These are phyloP conservation scores for Maudiozyma turicensis DNA, from an alignment of 805 yeast genomes.

Conservation along the genomic window DNA sequence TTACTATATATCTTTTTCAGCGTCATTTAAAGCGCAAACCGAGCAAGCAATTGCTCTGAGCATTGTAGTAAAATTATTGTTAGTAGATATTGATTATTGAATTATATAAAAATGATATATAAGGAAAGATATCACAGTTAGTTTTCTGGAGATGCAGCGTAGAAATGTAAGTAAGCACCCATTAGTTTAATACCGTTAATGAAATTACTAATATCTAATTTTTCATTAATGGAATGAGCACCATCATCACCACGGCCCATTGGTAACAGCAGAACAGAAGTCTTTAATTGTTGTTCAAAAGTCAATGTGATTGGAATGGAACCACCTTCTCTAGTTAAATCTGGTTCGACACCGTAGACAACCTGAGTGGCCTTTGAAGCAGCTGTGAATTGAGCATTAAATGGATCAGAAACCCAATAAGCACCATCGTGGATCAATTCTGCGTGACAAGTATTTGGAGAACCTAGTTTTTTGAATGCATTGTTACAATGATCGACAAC, in stretches of 20 bases:
- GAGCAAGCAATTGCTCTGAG: too few relatives aligned
- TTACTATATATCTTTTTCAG: neutral
- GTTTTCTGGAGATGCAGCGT: conserved; percentile 36
- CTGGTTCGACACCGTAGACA: conserved; percentile 94
- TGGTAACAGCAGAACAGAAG: conserved; percentile 82
- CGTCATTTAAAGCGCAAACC: too few relatives aligned
- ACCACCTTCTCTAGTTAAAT: conserved; percentile 97
- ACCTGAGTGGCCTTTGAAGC: conserved; percentile 89
- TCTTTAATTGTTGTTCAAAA: conserved; percentile 78
- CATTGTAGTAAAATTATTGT: too few relatives aligned
- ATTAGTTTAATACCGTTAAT: conserved; percentile 89
- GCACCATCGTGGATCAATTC: conserved; percentile 89
- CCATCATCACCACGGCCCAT: conserved; percentile 99
- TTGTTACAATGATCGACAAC: conserved; percentile 63
- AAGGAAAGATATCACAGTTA: conserved; percentile 1
- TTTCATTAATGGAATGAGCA: conserved; percentile 96
- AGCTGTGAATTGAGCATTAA: conserved; percentile 85
- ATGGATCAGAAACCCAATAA: conserved; percentile 94
- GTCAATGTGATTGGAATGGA: conserved; percentile 95
- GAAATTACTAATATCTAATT: conserved; percentile 79
- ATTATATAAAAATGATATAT: too few relatives aligned
- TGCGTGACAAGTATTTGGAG: conserved; percentile 65
- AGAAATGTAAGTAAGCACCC: conserved; percentile 88
- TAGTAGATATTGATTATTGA: too few relatives aligned
- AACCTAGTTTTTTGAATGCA: conserved; percentile 54